Evolutionary conservation across 176 grass and related monocot genomes (phyloP), one percentile per base, ranked within the genome.

Genomic region (Panicum miliaceum): DNA sequence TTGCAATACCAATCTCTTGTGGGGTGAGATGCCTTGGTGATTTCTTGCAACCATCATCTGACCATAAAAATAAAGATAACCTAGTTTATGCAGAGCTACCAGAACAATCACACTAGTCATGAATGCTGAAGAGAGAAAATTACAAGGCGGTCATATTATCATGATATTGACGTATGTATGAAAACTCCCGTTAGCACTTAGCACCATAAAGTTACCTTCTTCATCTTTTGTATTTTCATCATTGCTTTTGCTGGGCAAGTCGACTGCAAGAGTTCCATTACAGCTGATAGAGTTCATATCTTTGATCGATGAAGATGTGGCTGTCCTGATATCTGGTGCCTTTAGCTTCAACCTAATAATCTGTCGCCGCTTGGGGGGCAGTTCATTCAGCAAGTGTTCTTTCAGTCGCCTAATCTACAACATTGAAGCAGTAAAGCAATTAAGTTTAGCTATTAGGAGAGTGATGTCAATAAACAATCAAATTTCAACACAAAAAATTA

Each of bases 1-100:
- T 98, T 45, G 92, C 96, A 40, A 98, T 90, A 42, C 96, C 96
- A 91, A 98, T 88, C 90, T 93, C 96, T 90, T 95, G 96, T 71
- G 77, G 12, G 22, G 85, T 80, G 36, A 98, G 91, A 76, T 86
- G 68, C 61, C 74, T 93, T 68, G 88, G 89, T 85, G 90, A 61
- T 93, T 88, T 94, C 85, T 88, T 92, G 80, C 80, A 84, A 77
- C 68, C 69, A 80, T 82, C 47, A 77, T 53, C 92, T 98, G 84
- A 69, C 64, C 53, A 42, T 43, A 72, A 40, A 68, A 85, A 81
- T 27, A 3, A 54, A 81, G 68, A 14, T 12, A 76, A 66, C 12
- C 70, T 43, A 37, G 23, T 56, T 76, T 82, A 77, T n/a, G 22
- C 18, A 32, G 12, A 76, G 27, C 82, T 42, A 35, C 6, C 7